Conservation (phyloP, 139 green algal genomes). For the Raphidocelis subcapitata region DNA sequence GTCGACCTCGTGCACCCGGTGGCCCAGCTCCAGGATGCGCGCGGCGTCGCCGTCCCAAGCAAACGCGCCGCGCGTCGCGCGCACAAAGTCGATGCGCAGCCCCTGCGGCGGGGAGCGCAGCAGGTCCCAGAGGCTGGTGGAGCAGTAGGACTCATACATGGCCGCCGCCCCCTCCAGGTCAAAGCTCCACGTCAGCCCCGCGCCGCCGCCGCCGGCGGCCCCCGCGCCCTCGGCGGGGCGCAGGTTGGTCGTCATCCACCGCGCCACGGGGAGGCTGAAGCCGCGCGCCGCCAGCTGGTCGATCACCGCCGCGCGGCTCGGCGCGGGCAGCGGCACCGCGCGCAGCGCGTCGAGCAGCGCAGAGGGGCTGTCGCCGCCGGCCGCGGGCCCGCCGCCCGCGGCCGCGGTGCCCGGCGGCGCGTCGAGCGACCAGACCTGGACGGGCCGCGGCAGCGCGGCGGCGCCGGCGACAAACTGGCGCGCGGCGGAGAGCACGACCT, state of each 20-base stretch:
- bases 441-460: conserved; percentile 67
- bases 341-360: conserved; percentile 75
- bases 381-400: conserved; percentile 31
- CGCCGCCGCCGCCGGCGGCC: neutral
- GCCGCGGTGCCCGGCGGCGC: conserved; percentile 80
- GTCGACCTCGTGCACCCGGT: conserved; percentile 79
- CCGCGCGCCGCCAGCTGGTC: conserved; percentile 27
- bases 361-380: conserved; percentile 35
- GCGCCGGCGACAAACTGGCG: conserved; percentile 68
- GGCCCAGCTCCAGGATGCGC: conserved; percentile 56
- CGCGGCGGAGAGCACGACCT: conserved; percentile 91
- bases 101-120: conserved; percentile 66
- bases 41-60: conserved; percentile 35
- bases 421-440: conserved; percentile 93
- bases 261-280: conserved; percentile 1
- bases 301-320: conserved; percentile 55
- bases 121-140: conserved; percentile 73
- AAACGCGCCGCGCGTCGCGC: conserved; percentile 53
- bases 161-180: conserved; percentile 84
- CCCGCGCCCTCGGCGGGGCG: conserved; percentile 19
- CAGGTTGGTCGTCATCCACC: conserved; percentile 90
- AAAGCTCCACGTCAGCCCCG: conserved; percentile 75
- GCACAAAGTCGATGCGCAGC: conserved; percentile 81
- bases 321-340: conserved; percentile 61
- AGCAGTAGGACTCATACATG: conserved; percentile 87